phyloP scores from a whole-genome alignment of 2,329 filamentous ascomycete species.

The Botrytis fragariae region DNA sequence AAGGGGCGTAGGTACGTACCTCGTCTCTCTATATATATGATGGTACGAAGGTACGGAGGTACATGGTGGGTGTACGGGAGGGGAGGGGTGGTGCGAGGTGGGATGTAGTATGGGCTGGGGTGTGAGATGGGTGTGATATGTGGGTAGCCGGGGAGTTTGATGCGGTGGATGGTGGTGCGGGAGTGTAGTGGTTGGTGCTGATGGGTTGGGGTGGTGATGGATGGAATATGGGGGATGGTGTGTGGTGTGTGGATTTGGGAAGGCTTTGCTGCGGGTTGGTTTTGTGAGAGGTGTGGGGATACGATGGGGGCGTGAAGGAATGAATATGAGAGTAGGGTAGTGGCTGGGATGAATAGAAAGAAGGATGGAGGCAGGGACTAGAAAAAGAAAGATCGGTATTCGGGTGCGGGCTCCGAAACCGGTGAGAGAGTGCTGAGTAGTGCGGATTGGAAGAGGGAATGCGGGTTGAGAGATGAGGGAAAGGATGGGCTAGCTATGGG shows the following conservation, averaged over 20 bases:
- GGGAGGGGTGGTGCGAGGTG: too few species aligned
- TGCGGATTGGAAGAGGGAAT: neutral
- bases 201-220: neutral
- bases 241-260: neutral
- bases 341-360: too few species aligned
- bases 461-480: neutral
- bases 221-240: too few species aligned
- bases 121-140: neutral
- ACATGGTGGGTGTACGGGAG: neutral
- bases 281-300: neutral
- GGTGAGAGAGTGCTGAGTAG: neutral
- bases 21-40: constrained; percentile 15
- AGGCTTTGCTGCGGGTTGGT: neutral
- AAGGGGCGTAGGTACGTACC: constrained; percentile 14
- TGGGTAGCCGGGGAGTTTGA: neutral
- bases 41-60: neutral
- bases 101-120: neutral
- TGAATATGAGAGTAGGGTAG: too few species aligned
- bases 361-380: too few species aligned
- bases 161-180: neutral
- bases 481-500: neutral
- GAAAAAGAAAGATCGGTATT: too few species aligned
- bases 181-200: neutral
- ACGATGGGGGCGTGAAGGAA: too few species aligned
- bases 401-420: neutral